Conservation (phyloP, 768 basidiomycete species). For the Pisolithus sp. region DNA sequence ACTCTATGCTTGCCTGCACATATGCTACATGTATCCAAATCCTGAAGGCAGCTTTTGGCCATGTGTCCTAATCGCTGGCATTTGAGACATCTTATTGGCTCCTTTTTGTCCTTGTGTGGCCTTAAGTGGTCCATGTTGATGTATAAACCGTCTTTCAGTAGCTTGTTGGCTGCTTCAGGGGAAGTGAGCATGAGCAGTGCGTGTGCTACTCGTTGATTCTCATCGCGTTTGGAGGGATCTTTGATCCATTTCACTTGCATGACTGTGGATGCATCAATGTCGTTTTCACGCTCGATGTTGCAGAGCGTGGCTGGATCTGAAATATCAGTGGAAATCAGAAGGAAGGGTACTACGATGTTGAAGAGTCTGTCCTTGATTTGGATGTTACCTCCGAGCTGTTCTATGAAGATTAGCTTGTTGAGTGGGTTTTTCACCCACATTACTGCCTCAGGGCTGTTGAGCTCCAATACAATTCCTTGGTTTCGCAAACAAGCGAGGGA, state of each 20-base stretch:
- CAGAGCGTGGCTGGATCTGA: background rate
- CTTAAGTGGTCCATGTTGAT: conserved; percentile 8
- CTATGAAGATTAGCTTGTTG: no score
- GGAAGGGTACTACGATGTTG: conserved; percentile 14
- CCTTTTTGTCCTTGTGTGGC: conserved; percentile 8
- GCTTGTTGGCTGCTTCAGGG: conserved; percentile 17
- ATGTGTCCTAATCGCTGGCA: conserved; percentile 6
- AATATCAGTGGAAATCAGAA: conserved; percentile 15
- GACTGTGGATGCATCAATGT: conserved; percentile 4
- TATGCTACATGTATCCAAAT: background rate
- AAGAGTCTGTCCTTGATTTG: conserved; percentile 1
- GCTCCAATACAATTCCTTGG: conserved; percentile 8
- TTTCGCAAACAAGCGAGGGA: no score
- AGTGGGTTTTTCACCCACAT: no score
- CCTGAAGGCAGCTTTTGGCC: background rate
- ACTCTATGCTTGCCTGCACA: background rate
- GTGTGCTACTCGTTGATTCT: conserved; percentile 19
- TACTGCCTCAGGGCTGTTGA: conserved; percentile 3
- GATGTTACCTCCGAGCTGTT: background rate
- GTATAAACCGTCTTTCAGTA: conserved; percentile 15
- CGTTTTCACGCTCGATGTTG: conserved; percentile 12
- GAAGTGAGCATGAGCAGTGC: conserved; percentile 15
- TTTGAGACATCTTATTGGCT: background rate
- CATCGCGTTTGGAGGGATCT: conserved; percentile 5
- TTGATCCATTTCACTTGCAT: conserved; percentile 23